Evolutionary conservation across 495 filamentous ascomycete species (phyloP).

Genomic region (Penicillium angulare): DNA sequence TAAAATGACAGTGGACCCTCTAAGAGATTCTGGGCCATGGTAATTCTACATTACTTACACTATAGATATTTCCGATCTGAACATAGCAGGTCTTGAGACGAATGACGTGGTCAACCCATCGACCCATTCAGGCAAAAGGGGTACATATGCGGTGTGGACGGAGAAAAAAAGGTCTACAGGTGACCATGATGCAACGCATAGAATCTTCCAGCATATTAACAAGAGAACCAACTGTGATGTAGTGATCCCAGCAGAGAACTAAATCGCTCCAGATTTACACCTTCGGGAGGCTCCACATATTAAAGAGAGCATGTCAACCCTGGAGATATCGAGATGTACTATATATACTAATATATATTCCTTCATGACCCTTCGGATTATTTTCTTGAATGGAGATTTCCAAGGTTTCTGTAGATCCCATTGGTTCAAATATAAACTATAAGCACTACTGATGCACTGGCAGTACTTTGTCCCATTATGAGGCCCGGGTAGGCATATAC

Average conservation of each 20-base stretch:
- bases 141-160: neutral
- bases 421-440: neutral
- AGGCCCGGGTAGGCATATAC: too few species aligned
- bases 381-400: neutral
- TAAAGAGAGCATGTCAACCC: too few species aligned
- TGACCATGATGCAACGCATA: slow-evolving; percentile 22
- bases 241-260: slow-evolving; percentile 3
- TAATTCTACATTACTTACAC: neutral
- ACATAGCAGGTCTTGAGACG: neutral
- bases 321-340: too few species aligned
- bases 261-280: too few species aligned
- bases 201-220: slow-evolving; percentile 32
- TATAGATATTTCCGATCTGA: neutral
- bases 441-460: too few species aligned
- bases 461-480: too few species aligned
- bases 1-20: slow-evolving; percentile 1
- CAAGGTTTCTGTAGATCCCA: neutral
- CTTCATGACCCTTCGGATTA: too few species aligned
- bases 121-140: too few species aligned
- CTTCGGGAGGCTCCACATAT: neutral
- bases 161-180: slow-evolving; percentile 1
- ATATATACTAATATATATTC: too few species aligned
- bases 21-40: neutral
- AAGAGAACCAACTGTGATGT: slow-evolving; percentile 16
- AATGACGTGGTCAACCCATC: neutral